Evolutionary conservation across 1,284 basidiomycete genomes (phyloP).

Genomic region (Macrocystidia cucumis): DNA sequence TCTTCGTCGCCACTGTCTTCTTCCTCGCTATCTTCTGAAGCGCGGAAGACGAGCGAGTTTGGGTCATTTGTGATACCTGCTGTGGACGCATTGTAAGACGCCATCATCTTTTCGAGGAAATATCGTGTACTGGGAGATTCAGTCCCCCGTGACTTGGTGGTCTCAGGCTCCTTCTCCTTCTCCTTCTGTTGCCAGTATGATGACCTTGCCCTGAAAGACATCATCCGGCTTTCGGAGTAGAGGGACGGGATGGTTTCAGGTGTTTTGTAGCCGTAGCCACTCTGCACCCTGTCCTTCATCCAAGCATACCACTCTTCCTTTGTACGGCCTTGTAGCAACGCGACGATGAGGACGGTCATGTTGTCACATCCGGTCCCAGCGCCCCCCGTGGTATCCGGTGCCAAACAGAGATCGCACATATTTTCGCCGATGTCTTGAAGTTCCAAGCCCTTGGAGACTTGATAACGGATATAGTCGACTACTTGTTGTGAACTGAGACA

Average conservation of each 20-base stretch:
- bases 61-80: no score
- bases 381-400: slow-evolving; percentile 88
- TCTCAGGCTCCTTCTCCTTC: slow-evolving; percentile 23
- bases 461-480: slow-evolving; percentile 82
- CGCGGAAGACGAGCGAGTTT: no score
- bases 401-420: slow-evolving; percentile 91
- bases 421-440: slow-evolving; percentile 82
- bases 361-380: slow-evolving; percentile 97
- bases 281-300: slow-evolving; percentile 82
- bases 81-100: no score
- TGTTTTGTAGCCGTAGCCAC: slow-evolving; percentile 65
- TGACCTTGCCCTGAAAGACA: slow-evolving; percentile 51
- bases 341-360: slow-evolving; percentile 95
- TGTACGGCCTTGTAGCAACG: slow-evolving; percentile 80
- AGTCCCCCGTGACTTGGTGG: no score
- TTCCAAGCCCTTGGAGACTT: slow-evolving; percentile 76
- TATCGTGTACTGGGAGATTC: no score
- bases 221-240: slow-evolving; percentile 53
- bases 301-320: slow-evolving; percentile 92
- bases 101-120: no score
- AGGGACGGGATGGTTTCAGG: slow-evolving; percentile 62
- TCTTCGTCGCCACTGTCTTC: slow-evolving; percentile 46
- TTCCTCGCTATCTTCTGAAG: slow-evolving; percentile 48
- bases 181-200: no score
- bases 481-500: slow-evolving; percentile 92